These are phyloP conservation scores for Dactylonectria estremocensis DNA, from an alignment of 2,329 filamentous ascomycete genomes.

Conservation along the genomic window DNA sequence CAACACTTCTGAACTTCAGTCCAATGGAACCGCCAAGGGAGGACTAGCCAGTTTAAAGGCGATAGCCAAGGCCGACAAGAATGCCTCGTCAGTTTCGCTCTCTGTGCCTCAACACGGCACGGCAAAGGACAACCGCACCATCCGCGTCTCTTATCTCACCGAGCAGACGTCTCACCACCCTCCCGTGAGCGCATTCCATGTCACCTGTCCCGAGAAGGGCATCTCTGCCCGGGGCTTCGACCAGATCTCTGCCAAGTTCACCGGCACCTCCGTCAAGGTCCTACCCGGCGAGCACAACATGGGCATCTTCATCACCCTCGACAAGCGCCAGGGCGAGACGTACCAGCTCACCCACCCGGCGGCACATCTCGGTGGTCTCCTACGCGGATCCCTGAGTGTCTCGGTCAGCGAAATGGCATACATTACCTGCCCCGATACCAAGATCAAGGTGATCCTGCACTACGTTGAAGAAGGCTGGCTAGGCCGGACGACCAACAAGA, in stretches of 20 bases:
- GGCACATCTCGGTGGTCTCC: slow-evolving; percentile 90
- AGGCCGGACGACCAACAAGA: slow-evolving; percentile 89
- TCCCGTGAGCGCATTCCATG: slow-evolving; percentile 95
- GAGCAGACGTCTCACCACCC: slow-evolving; percentile 99
- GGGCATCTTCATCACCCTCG: slow-evolving; percentile 93
- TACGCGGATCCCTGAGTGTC: slow-evolving; percentile 90
- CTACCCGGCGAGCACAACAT: slow-evolving; percentile 93
- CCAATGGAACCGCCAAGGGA: slow-evolving; percentile 56
- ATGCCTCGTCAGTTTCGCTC: slow-evolving; percentile 64
- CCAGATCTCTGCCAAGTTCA: slow-evolving; percentile 97
- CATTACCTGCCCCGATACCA: slow-evolving; percentile 90
- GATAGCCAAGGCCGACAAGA: slow-evolving; percentile 60
- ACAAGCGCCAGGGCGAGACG: slow-evolving; percentile 86
- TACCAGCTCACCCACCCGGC: slow-evolving; percentile 96
- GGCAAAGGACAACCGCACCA: slow-evolving; percentile 63
- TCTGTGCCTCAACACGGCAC: slow-evolving; percentile 66
- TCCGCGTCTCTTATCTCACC: slow-evolving; percentile 93
- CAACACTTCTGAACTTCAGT: slow-evolving; percentile 61
- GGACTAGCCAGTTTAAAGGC: slow-evolving; percentile 66
- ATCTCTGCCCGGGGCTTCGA: slow-evolving; percentile 92
- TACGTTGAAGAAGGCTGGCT: slow-evolving; percentile 98
- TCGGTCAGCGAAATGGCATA: slow-evolving; percentile 92
- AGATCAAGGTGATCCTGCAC: slow-evolving; percentile 91
- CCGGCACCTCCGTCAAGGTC: slow-evolving; percentile 93
- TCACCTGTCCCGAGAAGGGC: slow-evolving; percentile 92